Conservation (phyloP, 345 rosid species). For the Lepidium africanum region DNA sequence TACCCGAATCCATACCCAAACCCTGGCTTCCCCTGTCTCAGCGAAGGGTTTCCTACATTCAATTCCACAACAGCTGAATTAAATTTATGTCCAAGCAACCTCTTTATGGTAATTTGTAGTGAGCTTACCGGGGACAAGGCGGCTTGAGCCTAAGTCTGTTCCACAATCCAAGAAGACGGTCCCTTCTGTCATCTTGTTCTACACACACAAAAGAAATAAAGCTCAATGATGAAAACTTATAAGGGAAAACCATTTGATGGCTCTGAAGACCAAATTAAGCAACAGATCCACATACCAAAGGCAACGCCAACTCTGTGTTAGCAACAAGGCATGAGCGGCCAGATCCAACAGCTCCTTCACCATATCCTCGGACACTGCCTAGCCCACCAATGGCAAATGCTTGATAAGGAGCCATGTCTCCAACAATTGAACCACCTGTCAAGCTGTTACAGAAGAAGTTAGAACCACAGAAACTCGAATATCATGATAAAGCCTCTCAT, state of each 20-base stretch:
- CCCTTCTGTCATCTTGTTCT: conserved; percentile 68
- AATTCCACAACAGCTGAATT: neutral
- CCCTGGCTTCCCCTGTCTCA: conserved; percentile 84
- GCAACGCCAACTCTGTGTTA: conserved; percentile 68
- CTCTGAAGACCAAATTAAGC: neutral
- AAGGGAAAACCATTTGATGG: neutral
- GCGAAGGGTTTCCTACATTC: conserved; percentile 76
- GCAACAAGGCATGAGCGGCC: conserved; percentile 90
- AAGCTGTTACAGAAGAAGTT: conserved; percentile 45
- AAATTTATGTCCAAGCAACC: neutral
- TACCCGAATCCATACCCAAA: conserved; percentile 73
- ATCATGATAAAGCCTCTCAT: neutral
- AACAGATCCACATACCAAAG: conserved; percentile 49
- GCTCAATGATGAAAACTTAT: neutral
- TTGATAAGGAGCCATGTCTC: conserved; percentile 99
- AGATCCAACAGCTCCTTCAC: conserved; percentile 92
- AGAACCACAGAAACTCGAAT: conserved; percentile 13
- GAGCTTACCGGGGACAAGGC: conserved; percentile 64
- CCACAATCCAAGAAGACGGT: conserved; percentile 66
- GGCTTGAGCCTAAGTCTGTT: conserved; percentile 66
- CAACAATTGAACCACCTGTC: conserved; percentile 96
- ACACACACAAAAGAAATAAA: conserved; percentile 13
- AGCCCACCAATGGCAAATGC: conserved; percentile 93
- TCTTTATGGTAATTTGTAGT: neutral
- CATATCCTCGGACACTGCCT: conserved; percentile 87